Percentiles rank a stretch among this genome's conserved stretches.
phyloP scores from a whole-genome alignment of 768 basidiomycete species.

The Harrya chromipes region DNA sequence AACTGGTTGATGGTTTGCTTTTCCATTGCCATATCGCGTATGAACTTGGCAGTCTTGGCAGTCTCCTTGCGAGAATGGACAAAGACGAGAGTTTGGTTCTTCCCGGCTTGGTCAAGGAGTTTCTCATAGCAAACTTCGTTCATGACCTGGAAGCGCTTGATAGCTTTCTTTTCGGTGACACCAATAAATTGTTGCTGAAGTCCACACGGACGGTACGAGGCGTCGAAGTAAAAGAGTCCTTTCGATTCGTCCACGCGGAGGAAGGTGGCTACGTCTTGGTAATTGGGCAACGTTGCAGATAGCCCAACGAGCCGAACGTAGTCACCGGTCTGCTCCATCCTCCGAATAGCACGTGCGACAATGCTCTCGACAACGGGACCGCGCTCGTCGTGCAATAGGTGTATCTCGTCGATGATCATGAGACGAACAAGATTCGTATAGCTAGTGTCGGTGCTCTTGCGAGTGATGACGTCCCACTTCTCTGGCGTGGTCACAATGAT shows the following conservation, averaged over 20 bases:
- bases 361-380: constrained; percentile 95
- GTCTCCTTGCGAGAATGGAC: constrained; percentile 99
- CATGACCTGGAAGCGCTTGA: constrained; percentile 96
- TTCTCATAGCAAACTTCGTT: constrained; percentile 99
- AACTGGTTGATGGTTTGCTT: constrained; percentile 96
- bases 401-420: constrained; percentile 98
- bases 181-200: constrained; percentile 97
- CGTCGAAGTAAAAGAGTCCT: constrained; percentile 97
- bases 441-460: constrained; percentile 94
- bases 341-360: constrained; percentile 82
- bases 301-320: constrained; percentile 93
- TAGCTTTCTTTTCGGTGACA: constrained; percentile 98
- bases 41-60: constrained; percentile 91
- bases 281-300: constrained; percentile 97
- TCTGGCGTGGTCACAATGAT: constrained; percentile 99
- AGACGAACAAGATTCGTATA: constrained; percentile 96
- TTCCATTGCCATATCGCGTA: constrained; percentile 93
- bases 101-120: constrained; percentile 86
- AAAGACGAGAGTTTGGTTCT: constrained; percentile 93
- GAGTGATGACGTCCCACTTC: constrained; percentile 99
- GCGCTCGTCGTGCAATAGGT: constrained; percentile 95
- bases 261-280: constrained; percentile 96
- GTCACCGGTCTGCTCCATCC: constrained; percentile 92
- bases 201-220: constrained; percentile 89
- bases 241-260: constrained; percentile 89